phyloP scores from a whole-genome alignment of 2,329 filamentous ascomycete species.

The Mariannaea elegans region DNA sequence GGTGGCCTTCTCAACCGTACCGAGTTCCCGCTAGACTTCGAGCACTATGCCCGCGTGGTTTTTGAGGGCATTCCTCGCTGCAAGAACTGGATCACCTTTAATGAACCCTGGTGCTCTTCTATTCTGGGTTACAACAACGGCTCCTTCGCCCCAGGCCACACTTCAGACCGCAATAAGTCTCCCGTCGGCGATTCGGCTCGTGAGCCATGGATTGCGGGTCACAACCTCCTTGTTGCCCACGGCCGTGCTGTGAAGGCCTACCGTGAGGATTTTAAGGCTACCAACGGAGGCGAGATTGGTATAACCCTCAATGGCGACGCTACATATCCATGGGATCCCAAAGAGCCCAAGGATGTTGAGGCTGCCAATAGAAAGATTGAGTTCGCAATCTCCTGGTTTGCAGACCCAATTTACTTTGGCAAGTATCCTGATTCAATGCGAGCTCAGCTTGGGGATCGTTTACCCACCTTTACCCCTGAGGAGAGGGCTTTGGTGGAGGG shows the following conservation, averaged over 20 bases:
- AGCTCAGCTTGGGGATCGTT: slow-evolving; percentile 79
- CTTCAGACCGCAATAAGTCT: slow-evolving; percentile 77
- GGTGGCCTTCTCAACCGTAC: slow-evolving; percentile 81
- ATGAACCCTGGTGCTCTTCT: slow-evolving; percentile 87
- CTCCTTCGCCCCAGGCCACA: slow-evolving; percentile 82
- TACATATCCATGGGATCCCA: slow-evolving; percentile 82
- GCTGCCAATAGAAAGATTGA: slow-evolving; percentile 84
- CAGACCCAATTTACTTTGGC: slow-evolving; percentile 86
- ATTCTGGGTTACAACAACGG: slow-evolving; percentile 83
- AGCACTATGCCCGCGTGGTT: slow-evolving; percentile 78
- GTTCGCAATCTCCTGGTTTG: slow-evolving; percentile 89
- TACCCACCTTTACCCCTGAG: slow-evolving; percentile 78
- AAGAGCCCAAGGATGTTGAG: slow-evolving; percentile 77
- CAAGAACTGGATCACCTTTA: slow-evolving; percentile 91
- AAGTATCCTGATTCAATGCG: slow-evolving; percentile 86
- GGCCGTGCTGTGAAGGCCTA: slow-evolving; percentile 83
- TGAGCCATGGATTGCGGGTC: slow-evolving; percentile 85
- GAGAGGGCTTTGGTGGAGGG: slow-evolving; percentile 79
- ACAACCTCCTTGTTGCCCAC: slow-evolving; percentile 83
- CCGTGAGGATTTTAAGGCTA: slow-evolving; percentile 81
- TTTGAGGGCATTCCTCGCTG: slow-evolving; percentile 80
- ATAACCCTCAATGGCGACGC: slow-evolving; percentile 90
- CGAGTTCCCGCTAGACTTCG: slow-evolving; percentile 85
- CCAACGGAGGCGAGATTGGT: slow-evolving; percentile 79
- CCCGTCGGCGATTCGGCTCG: slow-evolving; percentile 75